Conservation (phyloP, 2,329 filamentous ascomycete species). For the Arthroderma sp. region DNA sequence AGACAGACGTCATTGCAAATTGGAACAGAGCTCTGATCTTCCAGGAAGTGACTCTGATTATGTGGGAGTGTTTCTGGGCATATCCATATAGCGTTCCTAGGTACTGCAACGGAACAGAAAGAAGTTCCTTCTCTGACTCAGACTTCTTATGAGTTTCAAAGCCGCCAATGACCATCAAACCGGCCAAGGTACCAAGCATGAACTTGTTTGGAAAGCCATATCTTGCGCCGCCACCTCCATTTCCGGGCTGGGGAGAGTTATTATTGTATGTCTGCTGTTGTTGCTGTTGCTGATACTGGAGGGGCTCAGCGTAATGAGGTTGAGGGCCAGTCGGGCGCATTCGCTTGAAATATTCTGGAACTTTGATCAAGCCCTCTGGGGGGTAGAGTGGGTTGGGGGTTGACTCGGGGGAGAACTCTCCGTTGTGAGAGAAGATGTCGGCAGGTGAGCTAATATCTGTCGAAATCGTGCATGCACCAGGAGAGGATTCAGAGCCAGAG, state of each 20-base stretch:
- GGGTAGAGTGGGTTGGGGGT: slow-evolving; percentile 21
- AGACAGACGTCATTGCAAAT: slow-evolving; percentile 37
- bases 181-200: slow-evolving; percentile 85
- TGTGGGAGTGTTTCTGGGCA: slow-evolving; percentile 15
- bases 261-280: slow-evolving; percentile 16
- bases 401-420: slow-evolving; percentile 22
- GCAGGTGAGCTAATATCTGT: slow-evolving; percentile 26
- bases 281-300: slow-evolving; percentile 3
- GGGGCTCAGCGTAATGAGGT: slow-evolving; percentile 26
- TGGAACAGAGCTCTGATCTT: slow-evolving; percentile 26
- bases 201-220: slow-evolving; percentile 51
- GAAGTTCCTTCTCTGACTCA: slow-evolving; percentile 42
- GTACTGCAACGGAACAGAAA: slow-evolving; percentile 49
- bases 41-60: slow-evolving; percentile 19
- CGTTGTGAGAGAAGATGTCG: slow-evolving; percentile 28
- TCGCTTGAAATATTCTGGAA: slow-evolving; percentile 31
- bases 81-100: slow-evolving; percentile 29
- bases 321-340: slow-evolving; percentile 26
- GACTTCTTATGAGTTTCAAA: slow-evolving; percentile 52
- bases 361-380: slow-evolving; percentile 30
- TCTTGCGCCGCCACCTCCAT: slow-evolving; percentile 31
- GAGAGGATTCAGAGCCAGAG: slow-evolving; percentile 29
- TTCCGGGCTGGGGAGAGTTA: slow-evolving; percentile 23
- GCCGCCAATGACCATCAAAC: slow-evolving; percentile 82
- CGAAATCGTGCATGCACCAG: slow-evolving; percentile 26